Conservation (phyloP, 2,329 filamentous ascomycete genomes). For the Pseudogymnoascus sp. region DNA sequence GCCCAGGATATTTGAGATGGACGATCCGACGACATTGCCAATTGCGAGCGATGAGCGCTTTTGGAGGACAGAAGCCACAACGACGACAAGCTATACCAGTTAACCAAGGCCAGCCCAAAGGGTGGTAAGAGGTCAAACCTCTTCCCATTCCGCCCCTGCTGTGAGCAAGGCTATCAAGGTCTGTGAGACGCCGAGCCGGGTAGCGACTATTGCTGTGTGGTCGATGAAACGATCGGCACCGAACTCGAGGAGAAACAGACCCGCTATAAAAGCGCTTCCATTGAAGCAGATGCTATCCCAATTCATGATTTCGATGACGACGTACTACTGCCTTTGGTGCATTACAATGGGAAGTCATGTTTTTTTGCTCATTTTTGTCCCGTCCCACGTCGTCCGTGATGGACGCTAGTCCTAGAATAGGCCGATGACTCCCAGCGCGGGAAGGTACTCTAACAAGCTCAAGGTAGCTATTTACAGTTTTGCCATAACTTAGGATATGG, state of each 20-base stretch:
- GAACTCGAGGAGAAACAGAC: conserved; percentile 41
- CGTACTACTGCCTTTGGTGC: conserved; percentile 24
- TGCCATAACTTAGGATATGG: background rate
- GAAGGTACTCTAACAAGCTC: background rate
- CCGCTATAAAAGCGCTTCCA: conserved; percentile 33
- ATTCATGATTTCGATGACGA: conserved; percentile 22
- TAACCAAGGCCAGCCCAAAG: background rate
- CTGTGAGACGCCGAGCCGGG: conserved; percentile 35
- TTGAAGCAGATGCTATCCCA: conserved; percentile 33
- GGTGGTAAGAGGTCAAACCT: conserved; percentile 29
- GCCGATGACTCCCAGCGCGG: background rate
- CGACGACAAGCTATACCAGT: conserved; percentile 36
- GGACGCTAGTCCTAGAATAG: background rate
- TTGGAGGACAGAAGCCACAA: conserved; percentile 38
- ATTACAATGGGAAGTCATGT: background rate
- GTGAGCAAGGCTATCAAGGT: conserved; percentile 43
- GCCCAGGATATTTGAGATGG: conserved; percentile 46
- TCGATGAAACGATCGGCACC: conserved; percentile 45
- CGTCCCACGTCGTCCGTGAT: background rate
- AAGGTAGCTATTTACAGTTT: background rate
- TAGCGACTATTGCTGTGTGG: conserved; percentile 39
- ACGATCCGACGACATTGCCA: conserved; percentile 46
- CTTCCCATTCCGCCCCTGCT: conserved; percentile 47
- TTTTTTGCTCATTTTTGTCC: background rate
- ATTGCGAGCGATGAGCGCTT: conserved; percentile 39